Evolutionary conservation across 768 basidiomycete genomes (phyloP).

Genomic region (Auriculariales sp.): DNA sequence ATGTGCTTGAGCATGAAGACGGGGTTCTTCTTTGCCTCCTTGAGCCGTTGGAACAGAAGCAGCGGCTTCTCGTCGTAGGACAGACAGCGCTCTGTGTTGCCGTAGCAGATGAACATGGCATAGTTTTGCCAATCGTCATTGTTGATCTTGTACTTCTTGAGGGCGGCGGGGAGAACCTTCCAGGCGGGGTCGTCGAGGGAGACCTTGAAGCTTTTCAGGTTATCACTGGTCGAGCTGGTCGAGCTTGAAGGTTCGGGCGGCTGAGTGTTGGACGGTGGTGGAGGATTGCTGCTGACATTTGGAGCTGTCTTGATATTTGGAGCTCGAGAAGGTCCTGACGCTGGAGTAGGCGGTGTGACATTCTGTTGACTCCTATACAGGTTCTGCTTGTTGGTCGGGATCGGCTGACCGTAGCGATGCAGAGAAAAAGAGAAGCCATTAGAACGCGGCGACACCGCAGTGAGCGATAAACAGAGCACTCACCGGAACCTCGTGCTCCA

Average conservation of each 20-base stretch:
- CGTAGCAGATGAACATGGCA: conserved; percentile 99
- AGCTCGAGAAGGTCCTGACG: conserved; percentile 32
- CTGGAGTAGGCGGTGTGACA: conserved; percentile 29
- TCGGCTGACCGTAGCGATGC: not conserved
- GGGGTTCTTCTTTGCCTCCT: conserved; percentile 93
- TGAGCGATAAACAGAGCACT: not conserved
- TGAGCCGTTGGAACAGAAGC: conserved; percentile 91
- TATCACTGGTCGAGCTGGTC: conserved; percentile 21
- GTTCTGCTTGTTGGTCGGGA: not conserved
- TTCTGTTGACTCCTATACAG: not conserved
- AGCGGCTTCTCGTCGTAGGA: conserved; percentile 97
- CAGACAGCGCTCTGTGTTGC: conserved; percentile 85
- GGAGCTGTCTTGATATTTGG: not conserved
- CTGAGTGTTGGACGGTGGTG: conserved; percentile 3
- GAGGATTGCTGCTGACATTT: conserved; percentile 2
- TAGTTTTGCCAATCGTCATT: conserved; percentile 98
- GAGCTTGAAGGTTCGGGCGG: not conserved
- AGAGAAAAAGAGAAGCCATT: too few species aligned
- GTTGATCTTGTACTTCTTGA: conserved; percentile 98
- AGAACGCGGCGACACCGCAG: too few species aligned
- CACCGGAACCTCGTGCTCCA: conserved; percentile 45
- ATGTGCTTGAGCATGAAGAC: conserved; percentile 98
- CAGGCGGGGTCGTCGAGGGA: conserved; percentile 95
- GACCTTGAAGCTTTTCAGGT: conserved; percentile 91
- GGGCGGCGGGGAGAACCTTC: conserved; percentile 93